Evolutionary conservation across 208 protist genomes (phyloP).

Genomic region (Herpetomonas samuelpessoai): DNA sequence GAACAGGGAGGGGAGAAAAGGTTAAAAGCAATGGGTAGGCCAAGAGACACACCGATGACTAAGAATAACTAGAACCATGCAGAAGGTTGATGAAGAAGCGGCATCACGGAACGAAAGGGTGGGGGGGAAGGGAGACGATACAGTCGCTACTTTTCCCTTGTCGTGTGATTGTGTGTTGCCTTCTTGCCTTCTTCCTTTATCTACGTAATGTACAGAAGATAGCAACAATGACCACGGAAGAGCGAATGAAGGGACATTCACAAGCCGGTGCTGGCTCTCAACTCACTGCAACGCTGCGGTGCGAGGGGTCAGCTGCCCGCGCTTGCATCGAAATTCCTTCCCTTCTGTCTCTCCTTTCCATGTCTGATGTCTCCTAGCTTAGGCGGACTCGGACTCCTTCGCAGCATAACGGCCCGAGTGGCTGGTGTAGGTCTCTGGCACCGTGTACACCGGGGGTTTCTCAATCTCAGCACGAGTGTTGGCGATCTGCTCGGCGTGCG

Average conservation of each 20-base stretch:
- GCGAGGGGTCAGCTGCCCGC: no score
- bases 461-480: slow-evolving; percentile 55
- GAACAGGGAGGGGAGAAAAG: no score
- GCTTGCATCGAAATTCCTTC: no score
- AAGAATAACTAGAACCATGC: no score
- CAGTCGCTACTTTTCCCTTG: no score
- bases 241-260: slow-evolving; percentile 8
- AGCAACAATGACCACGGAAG: slow-evolving; percentile 4
- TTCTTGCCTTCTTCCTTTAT: no score
- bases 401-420: slow-evolving; percentile 41
- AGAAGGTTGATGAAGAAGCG: neutral
- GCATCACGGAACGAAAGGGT: neutral
- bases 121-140: neutral
- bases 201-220: slow-evolving; percentile 1
- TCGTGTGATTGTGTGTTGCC: no score
- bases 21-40: no score
- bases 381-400: neutral
- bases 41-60: no score
- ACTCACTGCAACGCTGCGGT: no score
- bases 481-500: slow-evolving; percentile 59
- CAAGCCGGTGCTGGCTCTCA: no score
- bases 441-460: slow-evolving; percentile 50
- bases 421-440: slow-evolving; percentile 57
- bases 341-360: slow-evolving; percentile 9
- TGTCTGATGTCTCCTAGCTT: slow-evolving; percentile 15